A percentile compares a stretch with the other conserved stretches of the same genome.
Evolutionary conservation across 495 filamentous ascomycete genomes (phyloP).

Genomic region (Elaphomyces granulatus): DNA sequence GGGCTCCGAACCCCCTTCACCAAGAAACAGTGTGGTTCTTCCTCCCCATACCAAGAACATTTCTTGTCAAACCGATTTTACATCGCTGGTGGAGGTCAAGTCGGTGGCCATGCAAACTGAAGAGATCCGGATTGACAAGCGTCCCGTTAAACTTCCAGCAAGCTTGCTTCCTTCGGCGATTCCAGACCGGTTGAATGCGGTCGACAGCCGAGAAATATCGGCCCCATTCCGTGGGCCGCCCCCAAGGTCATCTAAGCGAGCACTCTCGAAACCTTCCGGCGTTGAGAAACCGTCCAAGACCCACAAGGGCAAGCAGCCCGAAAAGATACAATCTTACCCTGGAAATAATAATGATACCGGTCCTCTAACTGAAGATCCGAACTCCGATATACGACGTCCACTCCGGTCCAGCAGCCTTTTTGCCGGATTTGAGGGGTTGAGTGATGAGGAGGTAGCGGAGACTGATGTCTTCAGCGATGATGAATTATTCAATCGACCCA

Average conservation of each 20-base stretch:
- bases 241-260: slow-evolving; percentile 19
- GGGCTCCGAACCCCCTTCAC: slow-evolving; percentile 48
- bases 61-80: slow-evolving; percentile 37
- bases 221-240: slow-evolving; percentile 23
- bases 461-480: slow-evolving; percentile 36
- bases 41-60: slow-evolving; percentile 51
- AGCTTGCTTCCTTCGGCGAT: slow-evolving; percentile 62
- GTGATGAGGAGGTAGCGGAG: slow-evolving; percentile 32
- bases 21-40: slow-evolving; percentile 41
- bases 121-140: slow-evolving; percentile 63
- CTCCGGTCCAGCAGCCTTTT: slow-evolving; percentile 72
- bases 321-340: slow-evolving; percentile 52
- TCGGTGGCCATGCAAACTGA: slow-evolving; percentile 71
- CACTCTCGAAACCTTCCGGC: slow-evolving; percentile 7
- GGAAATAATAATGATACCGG: slow-evolving; percentile 69
- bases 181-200: slow-evolving; percentile 15
- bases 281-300: slow-evolving; percentile 11
- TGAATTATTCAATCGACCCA: slow-evolving; percentile 30
- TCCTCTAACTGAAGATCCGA: slow-evolving; percentile 44
- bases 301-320: slow-evolving; percentile 12
- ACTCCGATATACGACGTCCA: slow-evolving; percentile 48
- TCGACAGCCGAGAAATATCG: slow-evolving; percentile 9
- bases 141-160: slow-evolving; percentile 56
- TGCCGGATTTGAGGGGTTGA: slow-evolving; percentile 59
- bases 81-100: slow-evolving; percentile 20